Evolutionary conservation across 768 basidiomycete species (phyloP), one percentile per base, ranked within the genome.

Genomic region (Xerocomus brunneocitrinus): DNA sequence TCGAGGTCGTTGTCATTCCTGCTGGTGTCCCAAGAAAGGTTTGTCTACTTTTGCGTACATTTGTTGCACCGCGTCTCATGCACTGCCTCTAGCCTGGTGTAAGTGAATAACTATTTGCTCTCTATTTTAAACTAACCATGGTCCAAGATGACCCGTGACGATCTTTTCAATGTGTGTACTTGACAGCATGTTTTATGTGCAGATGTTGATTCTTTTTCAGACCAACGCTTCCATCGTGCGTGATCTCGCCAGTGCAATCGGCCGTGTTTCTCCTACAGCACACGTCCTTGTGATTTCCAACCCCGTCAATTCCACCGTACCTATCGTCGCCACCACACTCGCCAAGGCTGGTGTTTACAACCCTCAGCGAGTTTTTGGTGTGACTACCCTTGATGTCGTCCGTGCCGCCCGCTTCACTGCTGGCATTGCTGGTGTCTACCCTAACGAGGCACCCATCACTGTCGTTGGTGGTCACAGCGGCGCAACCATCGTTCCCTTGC

Each of bases 21-120:
- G 97, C 97, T 74, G 97, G 97, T 82, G 95, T 99, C 57, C 97
- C 97, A 60, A 81, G 97, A 71, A 99, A 99, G 84, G 93, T 94
- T 67, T 64, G 73, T 63, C 25, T 31, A 42, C 19, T 47, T 25
- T 32, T 24, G 35, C 6, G 43, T 42, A 36, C 44, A 46, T 13
- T 22, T 0, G 5, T 31, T 52, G 9, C 27, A 34, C 38, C 0
- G 3, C 52, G 61, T 64, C 63, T 77, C 46, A 64, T 62, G 59
- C 49, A 59, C 63, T 39, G 55, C 65, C 62, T 61, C 34, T 65
- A 91, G 89, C 90, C 89, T 64, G 90, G 90, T 52, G 89, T 91
- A 78, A 83, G 89, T 82, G 22, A 22, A 38, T 24, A 57, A 46
- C 45, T 55, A 25, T 3, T 9, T 28, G 55, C 35, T 47, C 36